Evolutionary conservation across 768 basidiomycete genomes (phyloP).

Genomic region (Naganishia randhawae): DNA sequence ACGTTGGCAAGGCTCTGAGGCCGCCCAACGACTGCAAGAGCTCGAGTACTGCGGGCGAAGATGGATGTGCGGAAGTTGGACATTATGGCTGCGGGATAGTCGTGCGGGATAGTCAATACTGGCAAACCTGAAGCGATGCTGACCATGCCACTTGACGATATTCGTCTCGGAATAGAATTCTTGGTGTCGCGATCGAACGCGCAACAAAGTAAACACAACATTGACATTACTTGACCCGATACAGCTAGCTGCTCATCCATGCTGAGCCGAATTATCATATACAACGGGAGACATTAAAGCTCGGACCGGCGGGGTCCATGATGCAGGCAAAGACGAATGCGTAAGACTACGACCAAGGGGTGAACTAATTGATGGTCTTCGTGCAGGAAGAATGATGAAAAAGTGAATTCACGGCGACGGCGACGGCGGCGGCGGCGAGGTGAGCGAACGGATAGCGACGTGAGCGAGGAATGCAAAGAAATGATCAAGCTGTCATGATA

Average conservation of each 20-base stretch:
- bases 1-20: background rate
- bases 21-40: background rate
- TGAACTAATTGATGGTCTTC: background rate
- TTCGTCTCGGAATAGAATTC: background rate
- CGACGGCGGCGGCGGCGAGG: background rate
- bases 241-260: background rate
- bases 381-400: background rate
- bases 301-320: background rate
- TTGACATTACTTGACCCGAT: background rate
- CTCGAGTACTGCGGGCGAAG: background rate
- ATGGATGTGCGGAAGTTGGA: background rate
- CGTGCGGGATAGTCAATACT: too few species aligned
- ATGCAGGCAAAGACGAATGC: background rate
- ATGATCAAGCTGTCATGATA: too few species aligned
- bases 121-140: too few species aligned
- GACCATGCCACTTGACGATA: background rate
- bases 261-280: background rate
- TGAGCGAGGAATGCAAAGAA: too few species aligned
- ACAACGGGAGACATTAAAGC: background rate
- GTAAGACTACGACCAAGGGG: background rate
- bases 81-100: background rate
- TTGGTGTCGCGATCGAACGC: background rate
- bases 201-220: background rate
- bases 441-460: too few species aligned
- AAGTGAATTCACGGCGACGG: background rate